Conservation (phyloP, 2,329 filamentous ascomycete genomes). For the Neofusicoccum kwambonambiense region DNA sequence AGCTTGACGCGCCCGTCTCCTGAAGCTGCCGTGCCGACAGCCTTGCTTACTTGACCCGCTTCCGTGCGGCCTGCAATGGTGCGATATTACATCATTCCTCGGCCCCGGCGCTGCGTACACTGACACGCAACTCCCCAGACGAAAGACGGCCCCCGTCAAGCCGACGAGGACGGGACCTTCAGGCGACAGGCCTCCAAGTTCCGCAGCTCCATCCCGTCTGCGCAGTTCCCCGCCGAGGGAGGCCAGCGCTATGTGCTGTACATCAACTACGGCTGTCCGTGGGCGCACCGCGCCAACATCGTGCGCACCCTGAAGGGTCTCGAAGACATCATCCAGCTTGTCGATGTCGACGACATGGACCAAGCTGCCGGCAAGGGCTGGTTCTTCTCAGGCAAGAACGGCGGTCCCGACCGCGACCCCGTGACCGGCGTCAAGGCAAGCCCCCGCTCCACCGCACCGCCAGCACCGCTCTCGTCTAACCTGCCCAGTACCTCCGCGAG, state of each 20-base stretch:
- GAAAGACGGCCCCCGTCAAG: conserved; percentile 12
- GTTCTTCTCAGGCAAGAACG: conserved; percentile 30
- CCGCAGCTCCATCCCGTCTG: conserved; percentile 53
- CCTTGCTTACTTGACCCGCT: too few relatives aligned
- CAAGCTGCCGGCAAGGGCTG: conserved; percentile 26
- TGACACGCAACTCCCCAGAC: background rate
- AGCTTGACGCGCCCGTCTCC: too few relatives aligned
- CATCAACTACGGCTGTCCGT: conserved; percentile 59
- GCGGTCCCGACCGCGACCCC: conserved; percentile 30
- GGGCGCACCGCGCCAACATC: conserved; percentile 55
- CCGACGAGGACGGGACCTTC: conserved; percentile 56
- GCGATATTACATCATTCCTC: background rate
- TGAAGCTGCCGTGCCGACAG: too few relatives aligned
- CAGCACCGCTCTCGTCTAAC: background rate
- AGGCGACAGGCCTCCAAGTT: conserved; percentile 56
- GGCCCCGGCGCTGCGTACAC: background rate
- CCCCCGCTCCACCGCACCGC: too few relatives aligned
- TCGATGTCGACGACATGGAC: conserved; percentile 34
- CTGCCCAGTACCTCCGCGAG: conserved; percentile 49
- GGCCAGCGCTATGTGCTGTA: conserved; percentile 58
- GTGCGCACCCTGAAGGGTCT: conserved; percentile 50
- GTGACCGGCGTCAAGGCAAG: conserved; percentile 29
- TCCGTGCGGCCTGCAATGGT: background rate
- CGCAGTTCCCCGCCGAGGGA: conserved; percentile 55
- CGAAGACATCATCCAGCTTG: conserved; percentile 48